Evolutionary conservation across 495 filamentous ascomycete genomes (phyloP), one percentile per base, ranked within the genome.

Genomic region (Aspergillus ellipticus): DNA sequence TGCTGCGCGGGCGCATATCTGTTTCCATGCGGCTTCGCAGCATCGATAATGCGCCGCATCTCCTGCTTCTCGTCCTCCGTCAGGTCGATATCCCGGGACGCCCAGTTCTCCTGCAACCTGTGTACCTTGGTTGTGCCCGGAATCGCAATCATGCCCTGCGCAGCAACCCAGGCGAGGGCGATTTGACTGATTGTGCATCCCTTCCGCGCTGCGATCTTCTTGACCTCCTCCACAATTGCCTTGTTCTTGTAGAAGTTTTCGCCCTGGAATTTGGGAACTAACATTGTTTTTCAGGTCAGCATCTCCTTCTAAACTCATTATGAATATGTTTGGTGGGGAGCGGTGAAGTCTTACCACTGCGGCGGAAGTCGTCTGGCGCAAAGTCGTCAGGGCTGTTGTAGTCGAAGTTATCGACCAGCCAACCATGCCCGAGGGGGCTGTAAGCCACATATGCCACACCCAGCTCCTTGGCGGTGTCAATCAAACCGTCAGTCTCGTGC

Each of bases 191-290:
- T 62, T 0, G 63, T 65, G 62, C 70, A 73, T 7, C 68, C 70
- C 55, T 74, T 77, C 11, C 59, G 57, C 13, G 57, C 31, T 6
- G 76, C 73, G 13, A 79, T 64, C 49, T 68, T 68, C 58, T 74
- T 74, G 26, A 76, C 72, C 42, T 75, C 70, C 1, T 76, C 72
- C 5, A 78, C 73, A 37, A 79, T 76, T 19, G 64, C 68, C 13
- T 52, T 58, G 51, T 79, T 79, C 56, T 74, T 75, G 62, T 75
- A 77, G 59, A 79, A 79, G 55, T 79, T 79, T 11, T 79, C 76
- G 21, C 74, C 74, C 60, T 79, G 75, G 56, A 79, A 79, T 49
- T 78, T 78, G 19, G 76, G 75, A 4, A 54, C 74, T 79, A 29
- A 19, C 2, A 39, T 16, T 6, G 29, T 45, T 6, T 24, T 35